Evolutionary conservation across 2,329 filamentous ascomycete genomes (phyloP), one percentile per base, ranked within the genome.

Genomic region (Fusarium sp.): DNA sequence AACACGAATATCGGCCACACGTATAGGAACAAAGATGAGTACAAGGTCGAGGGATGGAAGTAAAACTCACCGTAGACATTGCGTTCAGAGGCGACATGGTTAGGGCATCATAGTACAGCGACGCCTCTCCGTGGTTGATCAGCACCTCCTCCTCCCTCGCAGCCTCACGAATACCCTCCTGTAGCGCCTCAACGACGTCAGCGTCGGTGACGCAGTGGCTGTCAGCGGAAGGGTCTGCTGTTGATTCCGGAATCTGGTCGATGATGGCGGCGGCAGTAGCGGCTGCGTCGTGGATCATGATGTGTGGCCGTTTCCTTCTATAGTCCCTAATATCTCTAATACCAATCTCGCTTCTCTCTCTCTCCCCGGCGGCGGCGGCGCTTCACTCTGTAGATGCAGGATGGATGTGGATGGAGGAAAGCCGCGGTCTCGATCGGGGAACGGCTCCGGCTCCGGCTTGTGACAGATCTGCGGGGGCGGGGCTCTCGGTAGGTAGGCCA

Each of bases 51-150:
- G 18, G 53, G 31, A 33, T 44, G 33, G 23, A 46, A 46, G 36
- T 38, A 14, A 34, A 58, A 73, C 86, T 80, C 71, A 88, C 86
- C 76, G 82, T 80, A 69, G 86, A 87, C 61, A 81, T 79, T 70
- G 84, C 77, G 72, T 83, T 89, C 58, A 88, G 78, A 62, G 84
- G 82, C 63, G 86, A 83, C 86, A 89, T 89, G 69, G 83, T 85
- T 64, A 82, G 78, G 46, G 83, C 81, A 80, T 88, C 85, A 81
- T 87, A 89, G 76, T 88, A 88, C 57, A 83, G 79, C 42, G 86
- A 84, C 42, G 79, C 81, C 67, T 80, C 75, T 55, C 78, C 72
- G 61, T 76, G 64, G 46, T 75, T 75, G 64, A 70, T 65, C 50
- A 62, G 40, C 13, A 27, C 27, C 46, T 33, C 46, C 46, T 51